Conservation (phyloP, 2,329 filamentous ascomycete genomes). For the Arthroderma sp. region DNA sequence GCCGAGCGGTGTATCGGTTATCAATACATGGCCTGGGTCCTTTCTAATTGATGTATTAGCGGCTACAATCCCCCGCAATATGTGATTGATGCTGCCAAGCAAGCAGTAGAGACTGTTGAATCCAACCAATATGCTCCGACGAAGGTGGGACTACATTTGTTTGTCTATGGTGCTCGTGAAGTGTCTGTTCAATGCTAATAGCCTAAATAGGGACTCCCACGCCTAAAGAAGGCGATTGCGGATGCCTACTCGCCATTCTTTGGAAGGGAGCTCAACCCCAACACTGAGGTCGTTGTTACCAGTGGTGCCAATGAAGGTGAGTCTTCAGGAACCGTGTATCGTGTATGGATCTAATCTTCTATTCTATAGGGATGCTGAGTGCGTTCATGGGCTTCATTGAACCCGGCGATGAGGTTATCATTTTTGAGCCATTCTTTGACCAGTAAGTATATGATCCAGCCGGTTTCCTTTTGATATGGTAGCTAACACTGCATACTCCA, state of each 20-base stretch:
- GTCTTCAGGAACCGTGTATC: neutral
- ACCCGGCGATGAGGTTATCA: slow-evolving; percentile 85
- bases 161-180: neutral
- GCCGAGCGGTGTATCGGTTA: neutral
- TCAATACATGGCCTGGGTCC: neutral
- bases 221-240: slow-evolving; percentile 84
- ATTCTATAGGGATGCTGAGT: slow-evolving; percentile 64
- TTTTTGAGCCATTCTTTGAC: slow-evolving; percentile 98
- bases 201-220: slow-evolving; percentile 55
- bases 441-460: slow-evolving; percentile 52
- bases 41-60: slow-evolving; percentile 19
- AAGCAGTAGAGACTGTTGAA: slow-evolving; percentile 77
- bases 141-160: slow-evolving; percentile 43
- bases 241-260: slow-evolving; percentile 86
- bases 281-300: slow-evolving; percentile 89
- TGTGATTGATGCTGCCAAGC: slow-evolving; percentile 81
- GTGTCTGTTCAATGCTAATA: neutral
- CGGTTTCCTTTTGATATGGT: neutral
- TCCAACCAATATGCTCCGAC: slow-evolving; percentile 99
- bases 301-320: slow-evolving; percentile 48
- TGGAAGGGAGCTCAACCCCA: slow-evolving; percentile 67
- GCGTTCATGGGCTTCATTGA: slow-evolving; percentile 98
- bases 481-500: slow-evolving; percentile 21
- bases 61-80: slow-evolving; percentile 92
- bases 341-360: neutral